Base-by-base conservation (phyloP, 257 asterid genomes). In the Lithospermum erythrorhizon region DNA sequence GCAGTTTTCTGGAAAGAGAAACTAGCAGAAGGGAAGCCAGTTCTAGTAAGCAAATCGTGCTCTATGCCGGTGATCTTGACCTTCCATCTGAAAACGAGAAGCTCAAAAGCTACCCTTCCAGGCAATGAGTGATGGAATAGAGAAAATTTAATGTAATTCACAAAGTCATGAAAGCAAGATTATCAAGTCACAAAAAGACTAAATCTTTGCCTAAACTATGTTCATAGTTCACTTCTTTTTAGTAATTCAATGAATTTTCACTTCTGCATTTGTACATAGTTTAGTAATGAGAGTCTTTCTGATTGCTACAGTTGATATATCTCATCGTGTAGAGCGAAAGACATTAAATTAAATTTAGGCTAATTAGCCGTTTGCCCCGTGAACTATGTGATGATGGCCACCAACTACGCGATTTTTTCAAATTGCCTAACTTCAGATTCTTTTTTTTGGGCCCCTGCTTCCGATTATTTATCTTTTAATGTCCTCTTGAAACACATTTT, bases 51-150 rank as follows among this genome's bases (percentile, higher is more conserved):
- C 96, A 87, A 55, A 74, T 87, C 8, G 90, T 87, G 67, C 85
- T 87, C 11, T 83, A 72, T 62, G 95, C 90, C 0, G 83, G 86
- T 71, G 82, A 82, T 32, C 78, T 87, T 48, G 72, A 77, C 55
- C 61, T 81, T 8, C 66, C 90, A 1, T 78, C 83, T 9, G 95
- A 87, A 66, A 90, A 74, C 29, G 87, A 80, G 68, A 85, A 73
- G 68, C 78, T 87, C n/a, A 73, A n/a, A 71, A 67, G 78, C 74
- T 13, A 94, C 81, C 74, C 75, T 90, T 62, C 95, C 83, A 73
- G 94, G 96, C 96, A 87, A 25, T 83, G 94, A 53, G 96, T 80
- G 56, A 18, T 77, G 79, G 96, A 90, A 69, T 56, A 55, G 97
- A 90, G 65, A 83, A 81, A 32, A 77, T 82, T 32, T 90, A 96